Evolutionary conservation across 129 eudicot genomes (phyloP).

Genomic region (Flaveria ramosissima): DNA sequence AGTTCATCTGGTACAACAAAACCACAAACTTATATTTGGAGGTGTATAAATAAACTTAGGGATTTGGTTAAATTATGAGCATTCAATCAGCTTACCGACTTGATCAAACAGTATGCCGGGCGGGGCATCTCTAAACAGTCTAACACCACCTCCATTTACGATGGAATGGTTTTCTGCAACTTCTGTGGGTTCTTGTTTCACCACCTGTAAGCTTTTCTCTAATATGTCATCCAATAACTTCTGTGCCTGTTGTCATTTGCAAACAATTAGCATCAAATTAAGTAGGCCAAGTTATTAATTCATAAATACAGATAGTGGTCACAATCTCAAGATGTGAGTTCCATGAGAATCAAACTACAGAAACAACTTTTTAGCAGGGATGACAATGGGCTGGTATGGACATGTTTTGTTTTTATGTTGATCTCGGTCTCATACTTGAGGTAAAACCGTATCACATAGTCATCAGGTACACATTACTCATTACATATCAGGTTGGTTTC

Average conservation of each 20-base stretch:
- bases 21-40: not conserved
- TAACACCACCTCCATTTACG: constrained; percentile 57
- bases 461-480: not conserved
- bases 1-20: constrained; percentile 51
- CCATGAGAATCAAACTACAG: not conserved
- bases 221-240: constrained; percentile 59
- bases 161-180: constrained; percentile 32
- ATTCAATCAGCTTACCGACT: constrained; percentile 43
- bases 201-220: constrained; percentile 66
- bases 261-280: constrained; percentile 11
- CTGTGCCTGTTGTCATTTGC: constrained; percentile 51
- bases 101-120: constrained; percentile 76
- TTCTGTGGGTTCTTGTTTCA: constrained; percentile 33
- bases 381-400: not conserved
- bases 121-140: constrained; percentile 76
- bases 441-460: too few relatives aligned
- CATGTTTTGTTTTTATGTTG: too few relatives aligned
- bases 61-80: not conserved
- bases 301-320: not conserved
- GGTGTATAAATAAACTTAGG: not conserved
- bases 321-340: too few relatives aligned
- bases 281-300: not conserved
- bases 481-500: too few relatives aligned
- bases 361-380: not conserved
- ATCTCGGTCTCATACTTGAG: too few relatives aligned